A percentile compares a stretch with the other conserved stretches of the same genome.
These are phyloP conservation scores for Boletales sp. DNA, from an alignment of 768 basidiomycete species.

Conservation along the genomic window DNA sequence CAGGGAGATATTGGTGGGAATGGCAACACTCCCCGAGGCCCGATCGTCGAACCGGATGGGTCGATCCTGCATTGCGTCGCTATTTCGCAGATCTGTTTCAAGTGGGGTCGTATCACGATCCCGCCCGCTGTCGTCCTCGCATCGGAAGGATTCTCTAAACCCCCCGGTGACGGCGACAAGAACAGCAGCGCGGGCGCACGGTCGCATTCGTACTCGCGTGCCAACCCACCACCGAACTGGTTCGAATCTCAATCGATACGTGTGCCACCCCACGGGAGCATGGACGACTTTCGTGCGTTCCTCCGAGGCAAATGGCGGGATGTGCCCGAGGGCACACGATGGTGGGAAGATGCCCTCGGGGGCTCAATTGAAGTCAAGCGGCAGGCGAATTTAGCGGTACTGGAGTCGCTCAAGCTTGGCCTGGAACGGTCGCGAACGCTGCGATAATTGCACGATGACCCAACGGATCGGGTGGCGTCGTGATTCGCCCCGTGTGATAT, in stretches of 20 bases:
- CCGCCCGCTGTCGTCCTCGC: constrained; percentile 65
- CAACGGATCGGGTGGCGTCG: too few species aligned
- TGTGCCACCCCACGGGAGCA: constrained; percentile 18
- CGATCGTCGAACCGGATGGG: constrained; percentile 41
- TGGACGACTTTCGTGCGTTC: constrained; percentile 35
- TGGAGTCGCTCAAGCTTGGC: constrained; percentile 20
- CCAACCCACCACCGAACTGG: constrained; percentile 28
- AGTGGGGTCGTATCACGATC: constrained; percentile 66
- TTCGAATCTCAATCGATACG: constrained; percentile 21
- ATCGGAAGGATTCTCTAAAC: constrained; percentile 49
- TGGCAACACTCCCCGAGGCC: background rate
- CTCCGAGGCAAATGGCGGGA: constrained; percentile 60
- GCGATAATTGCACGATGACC: too few species aligned
- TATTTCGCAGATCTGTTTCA: constrained; percentile 65
- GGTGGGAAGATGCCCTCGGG: constrained; percentile 65
- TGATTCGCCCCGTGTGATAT: too few species aligned
- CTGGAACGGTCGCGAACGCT: constrained; percentile 16
- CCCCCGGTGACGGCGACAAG: constrained; percentile 3
- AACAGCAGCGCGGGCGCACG: background rate
- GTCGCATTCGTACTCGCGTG: constrained; percentile 31
- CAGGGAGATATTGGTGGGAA: background rate
- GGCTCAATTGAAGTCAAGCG: constrained; percentile 42
- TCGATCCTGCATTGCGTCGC: constrained; percentile 58
- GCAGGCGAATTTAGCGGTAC: constrained; percentile 19
- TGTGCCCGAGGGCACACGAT: constrained; percentile 53